Conservation (phyloP, 345 rosid genomes). For the Geranium brycei region DNA sequence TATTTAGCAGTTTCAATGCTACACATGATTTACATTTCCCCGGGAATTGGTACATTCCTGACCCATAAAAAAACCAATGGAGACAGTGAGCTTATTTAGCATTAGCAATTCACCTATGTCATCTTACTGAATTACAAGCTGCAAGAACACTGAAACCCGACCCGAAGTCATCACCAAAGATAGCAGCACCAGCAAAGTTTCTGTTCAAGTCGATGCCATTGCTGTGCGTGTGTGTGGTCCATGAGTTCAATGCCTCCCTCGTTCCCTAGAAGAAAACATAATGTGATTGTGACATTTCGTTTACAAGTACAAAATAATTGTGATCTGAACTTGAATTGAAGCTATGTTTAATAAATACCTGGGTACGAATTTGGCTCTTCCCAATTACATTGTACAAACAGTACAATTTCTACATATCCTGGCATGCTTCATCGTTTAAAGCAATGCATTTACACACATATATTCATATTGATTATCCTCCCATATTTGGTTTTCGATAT, state of each 20-base stretch:
- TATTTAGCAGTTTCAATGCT: too few relatives aligned
- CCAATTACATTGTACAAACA: too few relatives aligned
- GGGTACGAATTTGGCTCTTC: too few relatives aligned
- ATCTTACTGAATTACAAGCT: slow-evolving; percentile 4
- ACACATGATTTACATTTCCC: too few relatives aligned
- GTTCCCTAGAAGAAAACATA: slow-evolving; percentile 6
- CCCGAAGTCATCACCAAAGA: slow-evolving; percentile 58
- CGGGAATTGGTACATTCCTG: background rate
- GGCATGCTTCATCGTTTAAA: too few relatives aligned
- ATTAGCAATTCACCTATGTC: too few relatives aligned
- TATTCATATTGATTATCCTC: too few relatives aligned
- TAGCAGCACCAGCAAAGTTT: slow-evolving; percentile 44
- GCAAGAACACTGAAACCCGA: slow-evolving; percentile 46
- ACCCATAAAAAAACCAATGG: background rate
- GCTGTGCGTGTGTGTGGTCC: slow-evolving; percentile 14
- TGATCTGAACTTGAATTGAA: background rate
- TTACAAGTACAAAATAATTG: background rate
- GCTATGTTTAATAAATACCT: too few relatives aligned
- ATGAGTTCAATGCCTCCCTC: slow-evolving; percentile 36
- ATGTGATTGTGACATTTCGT: background rate
- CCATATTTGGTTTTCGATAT: too few relatives aligned
- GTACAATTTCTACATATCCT: too few relatives aligned
- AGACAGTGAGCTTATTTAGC: too few relatives aligned
- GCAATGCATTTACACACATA: too few relatives aligned
- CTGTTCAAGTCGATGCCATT: slow-evolving; percentile 13